Base-by-base conservation (phyloP, 192 early-diverging fungal species). In the Coemansia sp. region DNA sequence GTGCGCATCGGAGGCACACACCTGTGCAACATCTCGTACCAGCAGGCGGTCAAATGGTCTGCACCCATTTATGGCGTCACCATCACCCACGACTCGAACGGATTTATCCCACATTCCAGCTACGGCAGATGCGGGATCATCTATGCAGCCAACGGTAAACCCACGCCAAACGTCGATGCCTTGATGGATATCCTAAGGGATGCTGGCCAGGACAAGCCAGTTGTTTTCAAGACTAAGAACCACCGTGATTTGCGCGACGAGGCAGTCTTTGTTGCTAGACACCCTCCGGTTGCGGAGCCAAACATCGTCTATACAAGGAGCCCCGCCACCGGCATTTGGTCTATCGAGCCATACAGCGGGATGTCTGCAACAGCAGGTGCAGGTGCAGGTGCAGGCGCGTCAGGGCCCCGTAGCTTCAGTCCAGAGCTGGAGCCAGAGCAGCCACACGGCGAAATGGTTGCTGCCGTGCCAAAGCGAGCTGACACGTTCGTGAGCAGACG, bases 1-100 rank as follows among this genome's bases (percentile, higher is more conserved):
- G 80, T 97, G 1, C 85, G 91, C 34, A 84, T 95, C 26, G 95
- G 93, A 40, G 90, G 90, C 28, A 88, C 86, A 25, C 84, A 86
- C 51, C 71, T 93, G 29, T 86, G 91, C 70, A 83, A 90, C 51
- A 57, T 93, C 26, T 90, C 87, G 0, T 88, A 89, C 61, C 87
- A 91, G 42, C 66, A 91, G 10, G 89, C 90, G 1, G 39, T 53
- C n/a, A 51, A 45, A 26, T 61, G 63, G 45, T 78, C 70, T 9
- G 53, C 66, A 3, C 55, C 67, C 0, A 46, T 78, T n/a, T 28
- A 59, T 2, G 75, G 75, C 2, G 71, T 78, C 21, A 69, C 55
- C 13, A 46, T 72, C 28, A 23, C 48, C 23, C 1, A 23, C 16
- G 21, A 53, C 34, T 39, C 7, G 7, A 26, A 28, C 8, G 35